Evolutionary conservation across 2,329 filamentous ascomycete genomes (phyloP), one percentile per base, ranked within the genome.

Genomic region (Neocucurbitaria cava): DNA sequence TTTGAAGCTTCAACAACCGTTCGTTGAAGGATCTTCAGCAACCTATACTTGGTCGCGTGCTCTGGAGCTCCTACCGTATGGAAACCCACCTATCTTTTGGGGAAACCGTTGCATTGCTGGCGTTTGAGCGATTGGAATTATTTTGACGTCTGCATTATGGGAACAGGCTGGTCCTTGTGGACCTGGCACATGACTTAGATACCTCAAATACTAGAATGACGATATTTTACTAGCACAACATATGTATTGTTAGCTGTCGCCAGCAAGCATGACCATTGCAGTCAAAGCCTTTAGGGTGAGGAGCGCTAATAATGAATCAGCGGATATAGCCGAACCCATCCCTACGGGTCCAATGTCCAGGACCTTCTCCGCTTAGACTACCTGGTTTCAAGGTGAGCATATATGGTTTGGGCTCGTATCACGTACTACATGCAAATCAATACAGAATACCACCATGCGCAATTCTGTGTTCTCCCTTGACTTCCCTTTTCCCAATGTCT

Each of bases 1-100:
- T 74, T 24, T 69, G 30, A 40, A 21, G n/a, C n/a, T n/a, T n/a
- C 11, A 13, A 4, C 38, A 3, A 24, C 15, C 28, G 17, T 23
- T 17, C 13, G 13, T 46, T 46, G 23, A 23, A 15, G 10, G 31
- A 24, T n/a, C 18, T 18, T 3, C 15, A 6, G 13, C 23, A 24
- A 17, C 41, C 11, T 10, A 31, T 42, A 21, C 21, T 43, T 43
- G 26, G 2, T 38, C 31, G 10, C 26, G 10, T 45, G 24, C 42
- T 31, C 31, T 36, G 36, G 44, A n/a, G 17, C 21, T 7, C 15
- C 10, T 39, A 40, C n/a, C n/a, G n/a, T n/a, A 13, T 21, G 18
- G 5, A 20, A 15, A 40, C 8, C 5, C 33, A 21, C 11, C 33
- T 46, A 6, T 24, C 38, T 46, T 15, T 45, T 45, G 28, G 10